Conservation (phyloP, 139 green algal genomes). For the Choricystis sp. region DNA sequence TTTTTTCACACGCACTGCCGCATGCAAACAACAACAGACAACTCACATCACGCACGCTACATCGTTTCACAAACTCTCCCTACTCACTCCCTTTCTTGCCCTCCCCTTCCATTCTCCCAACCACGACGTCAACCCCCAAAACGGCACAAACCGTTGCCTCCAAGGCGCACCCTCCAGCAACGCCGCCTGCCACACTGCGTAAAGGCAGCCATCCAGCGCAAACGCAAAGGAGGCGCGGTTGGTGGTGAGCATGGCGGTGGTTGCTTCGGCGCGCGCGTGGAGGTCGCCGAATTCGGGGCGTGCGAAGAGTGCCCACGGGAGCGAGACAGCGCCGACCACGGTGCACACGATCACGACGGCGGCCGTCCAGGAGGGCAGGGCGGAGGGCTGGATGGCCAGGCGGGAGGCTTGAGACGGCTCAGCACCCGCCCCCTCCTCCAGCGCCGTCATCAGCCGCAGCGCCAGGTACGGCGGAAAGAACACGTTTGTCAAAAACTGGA, state of each 20-base stretch:
- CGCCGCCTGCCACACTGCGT: constrained; percentile 52
- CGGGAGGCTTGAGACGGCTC: not conserved
- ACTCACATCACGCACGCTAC: no score
- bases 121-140: constrained; percentile 53
- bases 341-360: constrained; percentile 9
- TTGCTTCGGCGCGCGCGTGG: constrained; percentile 24
- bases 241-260: constrained; percentile 12
- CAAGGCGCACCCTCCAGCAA: constrained; percentile 35
- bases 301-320: constrained; percentile 37
- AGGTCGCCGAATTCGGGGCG: constrained; percentile 56
- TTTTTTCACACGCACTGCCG: no score
- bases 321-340: constrained; percentile 33
- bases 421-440: not conserved
- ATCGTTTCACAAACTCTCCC: no score
- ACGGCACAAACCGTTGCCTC: constrained; percentile 41
- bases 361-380: constrained; percentile 12
- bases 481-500: constrained; percentile 67
- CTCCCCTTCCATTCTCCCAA: constrained; percentile 17
- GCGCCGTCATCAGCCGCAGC: constrained; percentile 19
- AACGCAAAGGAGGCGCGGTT: constrained; percentile 71
- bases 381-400: constrained; percentile 1
- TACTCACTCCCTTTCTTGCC: constrained; percentile 5
- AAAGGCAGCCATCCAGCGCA: constrained; percentile 49
- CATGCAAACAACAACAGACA: no score
- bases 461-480: constrained; percentile 69